These are phyloP conservation scores for Erythrobasidium yunnanense DNA, from an alignment of 768 basidiomycete genomes.

Conservation along the genomic window DNA sequence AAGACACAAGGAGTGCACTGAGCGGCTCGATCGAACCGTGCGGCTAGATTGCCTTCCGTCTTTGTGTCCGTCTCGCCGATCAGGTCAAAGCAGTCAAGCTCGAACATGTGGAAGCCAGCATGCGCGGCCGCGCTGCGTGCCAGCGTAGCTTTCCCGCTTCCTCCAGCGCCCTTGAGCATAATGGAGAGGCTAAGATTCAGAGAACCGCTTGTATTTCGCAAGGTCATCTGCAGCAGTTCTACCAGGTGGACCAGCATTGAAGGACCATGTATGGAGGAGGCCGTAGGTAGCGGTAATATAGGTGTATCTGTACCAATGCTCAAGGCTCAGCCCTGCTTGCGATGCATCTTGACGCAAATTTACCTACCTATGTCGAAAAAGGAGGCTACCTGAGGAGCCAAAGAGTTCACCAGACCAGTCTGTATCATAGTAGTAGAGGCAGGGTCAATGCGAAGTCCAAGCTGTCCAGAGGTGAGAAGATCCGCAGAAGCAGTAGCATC, in stretches of 20 bases:
- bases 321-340: slow-evolving; percentile 8
- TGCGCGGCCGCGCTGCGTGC: slow-evolving; percentile 44
- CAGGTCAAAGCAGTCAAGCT: slow-evolving; percentile 80
- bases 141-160: slow-evolving; percentile 67
- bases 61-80: slow-evolving; percentile 65
- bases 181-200: slow-evolving; percentile 56
- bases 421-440: slow-evolving; percentile 19
- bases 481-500: slow-evolving; percentile 46
- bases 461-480: slow-evolving; percentile 40
- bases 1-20: slow-evolving; percentile 75
- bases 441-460: slow-evolving; percentile 10
- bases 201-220: slow-evolving; percentile 41
- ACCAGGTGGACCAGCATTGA: slow-evolving; percentile 10
- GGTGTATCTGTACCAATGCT: not conserved
- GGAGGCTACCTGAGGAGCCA: not conserved
- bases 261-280: too few relatives aligned
- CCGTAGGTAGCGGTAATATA: too few relatives aligned
- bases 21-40: slow-evolving; percentile 64
- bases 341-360: not conserved
- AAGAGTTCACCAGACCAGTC: slow-evolving; percentile 13
- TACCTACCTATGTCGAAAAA: slow-evolving; percentile 5
- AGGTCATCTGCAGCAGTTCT: slow-evolving; percentile 14
- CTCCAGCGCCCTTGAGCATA: slow-evolving; percentile 65
- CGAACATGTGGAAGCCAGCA: slow-evolving; percentile 63
- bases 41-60: slow-evolving; percentile 61